These are phyloP conservation scores for Calonectria pteridis DNA, from an alignment of 2,329 filamentous ascomycete genomes.

Conservation along the genomic window DNA sequence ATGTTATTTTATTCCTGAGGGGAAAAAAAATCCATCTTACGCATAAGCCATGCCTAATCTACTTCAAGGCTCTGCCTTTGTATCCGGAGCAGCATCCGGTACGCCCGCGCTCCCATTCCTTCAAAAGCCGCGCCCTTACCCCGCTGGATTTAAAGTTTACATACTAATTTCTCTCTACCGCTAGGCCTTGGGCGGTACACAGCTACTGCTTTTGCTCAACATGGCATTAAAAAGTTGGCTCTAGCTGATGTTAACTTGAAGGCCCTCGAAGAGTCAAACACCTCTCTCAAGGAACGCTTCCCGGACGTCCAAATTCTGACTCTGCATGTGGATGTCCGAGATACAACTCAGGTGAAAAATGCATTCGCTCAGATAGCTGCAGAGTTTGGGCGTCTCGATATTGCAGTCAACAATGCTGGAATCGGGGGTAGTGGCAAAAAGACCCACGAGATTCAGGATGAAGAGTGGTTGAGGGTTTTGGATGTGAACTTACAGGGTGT, in stretches of 20 bases:
- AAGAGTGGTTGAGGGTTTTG: conserved; percentile 64
- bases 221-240: conserved; percentile 61
- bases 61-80: conserved; percentile 60
- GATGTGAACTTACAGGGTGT: conserved; percentile 68
- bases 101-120: conserved; percentile 28
- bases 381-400: conserved; percentile 66
- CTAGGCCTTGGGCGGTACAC: conserved; percentile 63
- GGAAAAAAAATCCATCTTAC: not conserved
- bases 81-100: conserved; percentile 63
- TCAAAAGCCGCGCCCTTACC: not conserved
- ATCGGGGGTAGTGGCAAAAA: conserved; percentile 55
- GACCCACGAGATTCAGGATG: conserved; percentile 60
- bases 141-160: not conserved
- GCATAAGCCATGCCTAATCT: conserved; percentile 48
- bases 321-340: conserved; percentile 60
- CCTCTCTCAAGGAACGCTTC: conserved; percentile 51
- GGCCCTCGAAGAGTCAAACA: conserved; percentile 47
- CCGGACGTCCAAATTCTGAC: conserved; percentile 56
- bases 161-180: conserved; percentile 5
- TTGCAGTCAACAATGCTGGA: conserved; percentile 69
- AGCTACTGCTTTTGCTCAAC: conserved; percentile 59
- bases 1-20: not conserved
- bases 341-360: conserved; percentile 56
- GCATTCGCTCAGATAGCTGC: conserved; percentile 56
- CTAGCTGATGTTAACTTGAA: conserved; percentile 59